Percentiles rank a stretch among this genome's conserved stretches.
phyloP scores from a whole-genome alignment of 495 filamentous ascomycete genomes.

The Trypethelium eluteriae region DNA sequence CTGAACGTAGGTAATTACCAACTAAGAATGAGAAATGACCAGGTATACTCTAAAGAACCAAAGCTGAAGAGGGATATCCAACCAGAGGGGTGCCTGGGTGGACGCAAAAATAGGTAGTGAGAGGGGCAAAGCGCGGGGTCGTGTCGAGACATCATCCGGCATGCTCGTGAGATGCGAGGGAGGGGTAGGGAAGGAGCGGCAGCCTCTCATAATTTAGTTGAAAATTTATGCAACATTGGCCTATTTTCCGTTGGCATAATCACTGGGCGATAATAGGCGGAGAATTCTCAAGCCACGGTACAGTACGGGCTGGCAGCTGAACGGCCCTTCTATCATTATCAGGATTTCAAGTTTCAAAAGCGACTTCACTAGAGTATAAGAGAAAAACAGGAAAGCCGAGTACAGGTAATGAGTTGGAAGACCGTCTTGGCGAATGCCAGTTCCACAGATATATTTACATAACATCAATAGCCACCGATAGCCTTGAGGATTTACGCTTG shows the following conservation, averaged over 20 bases:
- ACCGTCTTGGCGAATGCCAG: background rate
- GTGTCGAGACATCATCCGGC: slow-evolving; percentile 7
- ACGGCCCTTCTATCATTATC: too few relatives aligned
- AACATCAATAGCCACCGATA: background rate
- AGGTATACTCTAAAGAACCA: too few relatives aligned
- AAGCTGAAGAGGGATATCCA: too few relatives aligned
- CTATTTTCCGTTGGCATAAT: background rate
- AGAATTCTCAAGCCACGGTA: background rate
- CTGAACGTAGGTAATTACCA: too few relatives aligned
- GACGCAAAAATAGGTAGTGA: background rate
- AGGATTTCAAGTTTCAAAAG: too few relatives aligned
- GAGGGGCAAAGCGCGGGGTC: slow-evolving; percentile 7
- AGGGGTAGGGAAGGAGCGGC: too few relatives aligned
- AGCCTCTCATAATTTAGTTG: too few relatives aligned
- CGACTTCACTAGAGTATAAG: background rate
- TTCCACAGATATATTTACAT: background rate
- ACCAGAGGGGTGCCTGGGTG: too few relatives aligned
- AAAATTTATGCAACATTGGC: background rate
- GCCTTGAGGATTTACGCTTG: background rate
- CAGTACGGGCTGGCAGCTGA: too few relatives aligned
- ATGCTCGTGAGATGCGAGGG: too few relatives aligned
- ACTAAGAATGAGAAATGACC: too few relatives aligned
- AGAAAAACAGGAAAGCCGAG: background rate
- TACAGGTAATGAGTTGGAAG: background rate
- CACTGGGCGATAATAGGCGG: background rate